Base-by-base conservation (phyloP, 75 land plant genomes). In the Sequoiadendron giganteum region DNA sequence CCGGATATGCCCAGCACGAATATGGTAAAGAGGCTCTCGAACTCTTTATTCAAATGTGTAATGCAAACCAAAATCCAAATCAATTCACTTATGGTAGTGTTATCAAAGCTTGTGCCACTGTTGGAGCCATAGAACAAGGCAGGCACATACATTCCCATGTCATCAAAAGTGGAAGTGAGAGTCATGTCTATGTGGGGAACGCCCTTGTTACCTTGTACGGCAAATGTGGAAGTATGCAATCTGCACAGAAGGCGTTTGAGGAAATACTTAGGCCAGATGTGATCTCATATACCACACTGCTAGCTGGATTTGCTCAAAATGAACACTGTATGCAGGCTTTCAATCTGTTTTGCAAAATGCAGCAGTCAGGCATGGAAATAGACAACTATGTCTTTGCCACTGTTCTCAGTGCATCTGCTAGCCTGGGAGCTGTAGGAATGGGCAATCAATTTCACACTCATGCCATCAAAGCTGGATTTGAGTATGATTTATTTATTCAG, bases 191-290 rank as follows among this genome's bases (percentile, higher is more conserved):
- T 90, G 93, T 93, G 2, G 90, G 88, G 16, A 85, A 89, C 77
- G 86, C 91, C 1, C 91, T 95, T 39, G 89, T 95, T 87, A 92
- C 92, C 25, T 88, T 95, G 91, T 94, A 94, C 83, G 93, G 90
- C 34, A 89, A 83, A 87, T 93, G 86, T 86, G 91, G 89, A 10
- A 83, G 87, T 49, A 83, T 93, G 28, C 83, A 76, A 21, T 89
- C 89, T 34, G 49, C 85, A 28, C 36, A 34, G 30, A 28, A 45
- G 30, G 85, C 36, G 15, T 84, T 84, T 84, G 54, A 84, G 36
- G 32, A 48, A n/a, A 84, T 84, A 34, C 39, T 11, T 18, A 4
- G 18, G 40, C 48, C 36, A 84, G 85, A 84, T 48, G 19, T 13
- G 45, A 39, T 84, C 36, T 34, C 85, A 45, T 84, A n/a, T n/a